A percentile compares a stretch with the other conserved stretches of the same genome.
Conservation (phyloP, 2,329 filamentous ascomycete genomes). For the Apiospora malaysiana region DNA sequence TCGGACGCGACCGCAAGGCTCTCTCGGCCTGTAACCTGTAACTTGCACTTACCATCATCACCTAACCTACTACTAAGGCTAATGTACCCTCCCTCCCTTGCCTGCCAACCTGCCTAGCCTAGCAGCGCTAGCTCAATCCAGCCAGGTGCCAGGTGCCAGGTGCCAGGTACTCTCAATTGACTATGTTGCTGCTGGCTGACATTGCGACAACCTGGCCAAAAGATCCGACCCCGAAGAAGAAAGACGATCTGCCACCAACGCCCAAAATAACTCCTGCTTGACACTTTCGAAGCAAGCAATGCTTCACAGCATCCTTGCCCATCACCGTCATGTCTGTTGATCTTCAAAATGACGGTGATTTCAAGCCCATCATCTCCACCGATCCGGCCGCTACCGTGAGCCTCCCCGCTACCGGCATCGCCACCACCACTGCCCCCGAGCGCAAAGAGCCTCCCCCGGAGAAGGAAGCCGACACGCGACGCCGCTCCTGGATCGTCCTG, state of each 20-base stretch:
- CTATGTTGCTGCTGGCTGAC: not conserved
- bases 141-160: not conserved
- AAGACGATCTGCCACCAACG: not conserved
- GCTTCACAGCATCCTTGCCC: conserved; percentile 12
- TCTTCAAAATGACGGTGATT: conserved; percentile 12
- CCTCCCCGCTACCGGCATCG: not conserved
- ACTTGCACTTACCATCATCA: too few relatives aligned
- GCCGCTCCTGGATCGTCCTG: conserved; percentile 76
- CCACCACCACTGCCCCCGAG: conserved; percentile 6
- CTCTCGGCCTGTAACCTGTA: not conserved
- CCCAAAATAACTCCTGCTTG: not conserved
- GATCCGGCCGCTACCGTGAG: conserved; percentile 2
- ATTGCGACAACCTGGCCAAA: conserved; percentile 12
- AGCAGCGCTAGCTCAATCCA: not conserved
- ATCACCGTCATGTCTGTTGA: conserved; percentile 20
- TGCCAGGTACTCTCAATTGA: not conserved
- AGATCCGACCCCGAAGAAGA: not conserved
- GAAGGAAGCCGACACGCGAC: conserved; percentile 69
- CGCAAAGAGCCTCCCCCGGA: conserved; percentile 75
- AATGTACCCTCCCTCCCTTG: not conserved
- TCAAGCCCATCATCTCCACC: not conserved
- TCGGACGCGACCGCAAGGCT: not conserved
- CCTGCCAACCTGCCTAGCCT: not conserved
- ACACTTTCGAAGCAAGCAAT: conserved; percentile 6
- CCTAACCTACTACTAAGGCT: too few relatives aligned